Base-by-base conservation (phyloP, 2,329 filamentous ascomycete genomes). In the Magnaporthiopsis incrustans region DNA sequence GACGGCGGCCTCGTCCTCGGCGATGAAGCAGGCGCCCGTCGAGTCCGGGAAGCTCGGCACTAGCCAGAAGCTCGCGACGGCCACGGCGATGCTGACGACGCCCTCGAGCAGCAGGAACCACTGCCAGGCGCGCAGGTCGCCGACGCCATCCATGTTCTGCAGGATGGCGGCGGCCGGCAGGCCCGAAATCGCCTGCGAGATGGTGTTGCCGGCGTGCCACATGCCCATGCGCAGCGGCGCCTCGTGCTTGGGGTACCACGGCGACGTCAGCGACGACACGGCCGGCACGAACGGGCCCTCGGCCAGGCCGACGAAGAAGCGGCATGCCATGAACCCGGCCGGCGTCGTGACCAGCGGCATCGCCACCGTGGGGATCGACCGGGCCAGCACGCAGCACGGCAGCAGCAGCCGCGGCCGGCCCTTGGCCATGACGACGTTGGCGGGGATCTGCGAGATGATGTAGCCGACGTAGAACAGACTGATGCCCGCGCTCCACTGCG, bases 101-200 rank as follows among this genome's bases (percentile, higher is more conserved):
- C 86, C 86, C 71, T 89, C 86, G 33, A 89, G 83, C 61, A 89
- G 87, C 73, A 89, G 89, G 0, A 89, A 77, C 85, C 84, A 87
- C 18, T 82, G 77, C 86, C 86, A 89, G n/a, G 56, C n/a, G 25
- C 56, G 56, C 56, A 57, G 56, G 11, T 18, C 3, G n/a, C 8
- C n/a, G n/a, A 35, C 3, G 30, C 58, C 58, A 7, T 60, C 32
- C 58, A 60, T 60, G 58, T 60, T 60, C 26, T 25, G n/a, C 58
- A 60, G 58, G 58, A 60, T 60, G 58, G n/a, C 58, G 32, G 58
- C 58, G 30, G 58, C 58, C n/a, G 35, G 27, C n/a, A 60, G 32
- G 58, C 58, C 32, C 22, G 27, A 32, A 30, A 60, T n/a, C 7
- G 32, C 32, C n/a, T 60, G n/a, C 26, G 58, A 60, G 58, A 60